Conservation (phyloP, 177 flowering plant genomes). For the Telopea speciosissima region DNA sequence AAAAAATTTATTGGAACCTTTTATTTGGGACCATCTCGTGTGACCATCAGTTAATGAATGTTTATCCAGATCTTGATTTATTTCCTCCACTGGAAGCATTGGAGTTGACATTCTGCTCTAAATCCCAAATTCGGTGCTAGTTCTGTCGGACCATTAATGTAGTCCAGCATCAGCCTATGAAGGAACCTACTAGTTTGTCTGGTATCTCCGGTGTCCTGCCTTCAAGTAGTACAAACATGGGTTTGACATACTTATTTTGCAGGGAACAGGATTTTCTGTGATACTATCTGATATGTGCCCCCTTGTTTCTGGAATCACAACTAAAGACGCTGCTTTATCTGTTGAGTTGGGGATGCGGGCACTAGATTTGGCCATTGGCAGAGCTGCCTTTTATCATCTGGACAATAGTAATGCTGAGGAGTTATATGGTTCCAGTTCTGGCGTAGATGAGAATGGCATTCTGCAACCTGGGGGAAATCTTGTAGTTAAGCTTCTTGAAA, state of each 20-base stretch:
- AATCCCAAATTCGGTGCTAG: too few species aligned
- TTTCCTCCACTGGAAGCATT: too few species aligned
- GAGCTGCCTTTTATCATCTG: slow-evolving; percentile 20
- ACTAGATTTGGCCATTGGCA: slow-evolving; percentile 70
- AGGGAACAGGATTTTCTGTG: slow-evolving; percentile 79
- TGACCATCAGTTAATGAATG: too few species aligned
- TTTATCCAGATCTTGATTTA: too few species aligned
- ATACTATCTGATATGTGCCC: slow-evolving; percentile 98
- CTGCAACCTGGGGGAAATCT: slow-evolving; percentile 73
- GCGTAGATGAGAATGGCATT: slow-evolving; percentile 34
- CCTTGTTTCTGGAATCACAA: slow-evolving; percentile 74
- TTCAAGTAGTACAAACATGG: not conserved
- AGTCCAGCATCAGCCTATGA: too few species aligned
- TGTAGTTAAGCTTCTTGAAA: slow-evolving; percentile 83
- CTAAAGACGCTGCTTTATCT: slow-evolving; percentile 84
- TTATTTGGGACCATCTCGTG: too few species aligned
- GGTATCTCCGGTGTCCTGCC: not conserved
- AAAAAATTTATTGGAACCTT: too few species aligned
- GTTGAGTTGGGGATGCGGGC: slow-evolving; percentile 80
- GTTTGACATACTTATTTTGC: slow-evolving; percentile 18
- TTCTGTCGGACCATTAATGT: too few species aligned
- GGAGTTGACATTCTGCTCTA: too few species aligned
- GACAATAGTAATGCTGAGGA: slow-evolving; percentile 19
- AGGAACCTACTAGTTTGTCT: not conserved
- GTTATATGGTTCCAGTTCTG: slow-evolving; percentile 18